These are phyloP conservation scores for Cryptococcus hybrid DNA, from an alignment of 1,284 basidiomycete genomes.

Conservation along the genomic window DNA sequence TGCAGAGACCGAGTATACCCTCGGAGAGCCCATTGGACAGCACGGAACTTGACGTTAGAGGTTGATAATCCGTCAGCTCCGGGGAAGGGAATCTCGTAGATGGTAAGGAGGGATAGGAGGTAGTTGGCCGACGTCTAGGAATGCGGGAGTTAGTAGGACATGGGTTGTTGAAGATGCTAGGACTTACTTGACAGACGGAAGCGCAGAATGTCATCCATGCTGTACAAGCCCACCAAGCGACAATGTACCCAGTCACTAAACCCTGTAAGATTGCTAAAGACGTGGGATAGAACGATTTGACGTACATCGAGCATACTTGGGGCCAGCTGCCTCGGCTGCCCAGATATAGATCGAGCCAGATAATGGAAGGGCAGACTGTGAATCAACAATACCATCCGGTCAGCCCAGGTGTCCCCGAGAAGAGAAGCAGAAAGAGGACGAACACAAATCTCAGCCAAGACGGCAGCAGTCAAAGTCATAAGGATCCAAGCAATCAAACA, in stretches of 20 bases:
- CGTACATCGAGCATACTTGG: background rate
- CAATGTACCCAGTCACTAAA: constrained; percentile 70
- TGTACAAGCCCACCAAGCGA: constrained; percentile 84
- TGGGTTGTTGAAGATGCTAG: background rate
- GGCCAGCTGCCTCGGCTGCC: constrained; percentile 80
- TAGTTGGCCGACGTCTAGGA: constrained; percentile 74
- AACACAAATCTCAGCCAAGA: constrained; percentile 74
- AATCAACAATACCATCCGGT: background rate
- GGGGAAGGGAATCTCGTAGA: constrained; percentile 67
- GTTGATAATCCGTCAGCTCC: constrained; percentile 57
- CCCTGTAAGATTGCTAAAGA: background rate
- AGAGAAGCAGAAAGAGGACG: background rate
- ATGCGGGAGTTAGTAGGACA: constrained; percentile 53
- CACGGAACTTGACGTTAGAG: constrained; percentile 73
- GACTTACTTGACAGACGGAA: constrained; percentile 37
- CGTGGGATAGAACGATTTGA: constrained; percentile 51
- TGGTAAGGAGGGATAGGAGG: constrained; percentile 71
- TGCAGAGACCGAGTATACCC: constrained; percentile 52
- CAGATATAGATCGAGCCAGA: constrained; percentile 88
- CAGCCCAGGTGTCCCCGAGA: background rate
- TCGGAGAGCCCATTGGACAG: constrained; percentile 63
- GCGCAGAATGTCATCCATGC: constrained; percentile 89
- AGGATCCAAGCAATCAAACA: constrained; percentile 16
- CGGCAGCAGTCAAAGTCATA: constrained; percentile 66
- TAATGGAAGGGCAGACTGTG: constrained; percentile 67